Conservation (phyloP, 78 protist genomes). For the Cavenderia fasciculata region DNA sequence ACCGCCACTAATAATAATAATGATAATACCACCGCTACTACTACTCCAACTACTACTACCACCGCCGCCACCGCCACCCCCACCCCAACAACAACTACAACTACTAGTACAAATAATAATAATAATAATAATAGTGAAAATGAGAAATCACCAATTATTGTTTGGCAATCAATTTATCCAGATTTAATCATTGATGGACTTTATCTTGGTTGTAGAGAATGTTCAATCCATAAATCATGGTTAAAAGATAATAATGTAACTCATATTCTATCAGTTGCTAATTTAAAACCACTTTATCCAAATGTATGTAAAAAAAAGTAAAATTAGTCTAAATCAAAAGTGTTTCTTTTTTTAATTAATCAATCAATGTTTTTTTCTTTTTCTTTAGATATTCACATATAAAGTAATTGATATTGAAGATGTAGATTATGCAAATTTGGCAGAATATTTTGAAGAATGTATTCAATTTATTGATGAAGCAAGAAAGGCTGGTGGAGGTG, state of each 20-base stretch:
- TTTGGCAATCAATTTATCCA: slow-evolving; percentile 53
- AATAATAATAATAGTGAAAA: background rate
- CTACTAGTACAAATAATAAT: background rate
- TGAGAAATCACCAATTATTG: background rate
- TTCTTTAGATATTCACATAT: slow-evolving; percentile 33
- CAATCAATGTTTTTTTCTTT: background rate
- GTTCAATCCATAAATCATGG: slow-evolving; percentile 36
- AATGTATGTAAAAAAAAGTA: background rate
- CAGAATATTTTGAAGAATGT: slow-evolving; percentile 41
- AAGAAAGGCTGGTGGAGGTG: slow-evolving; percentile 23
- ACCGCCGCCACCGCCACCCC: background rate
- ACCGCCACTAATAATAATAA: background rate
- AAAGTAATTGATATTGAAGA: slow-evolving; percentile 51
- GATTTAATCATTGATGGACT: slow-evolving; percentile 56
- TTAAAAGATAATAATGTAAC: slow-evolving; percentile 43
- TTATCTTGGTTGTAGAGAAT: slow-evolving; percentile 63
- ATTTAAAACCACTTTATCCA: slow-evolving; percentile 58
- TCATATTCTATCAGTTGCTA: slow-evolving; percentile 59
- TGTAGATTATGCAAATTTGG: slow-evolving; percentile 41
- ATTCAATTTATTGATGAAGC: slow-evolving; percentile 69
- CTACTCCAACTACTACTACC: background rate
- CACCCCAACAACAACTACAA: background rate
- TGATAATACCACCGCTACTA: too few species aligned
- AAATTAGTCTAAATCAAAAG: background rate
- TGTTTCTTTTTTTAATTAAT: background rate